Base-by-base conservation (phyloP, 2,329 filamentous ascomycete genomes). In the Trichoderma polysporum region DNA sequence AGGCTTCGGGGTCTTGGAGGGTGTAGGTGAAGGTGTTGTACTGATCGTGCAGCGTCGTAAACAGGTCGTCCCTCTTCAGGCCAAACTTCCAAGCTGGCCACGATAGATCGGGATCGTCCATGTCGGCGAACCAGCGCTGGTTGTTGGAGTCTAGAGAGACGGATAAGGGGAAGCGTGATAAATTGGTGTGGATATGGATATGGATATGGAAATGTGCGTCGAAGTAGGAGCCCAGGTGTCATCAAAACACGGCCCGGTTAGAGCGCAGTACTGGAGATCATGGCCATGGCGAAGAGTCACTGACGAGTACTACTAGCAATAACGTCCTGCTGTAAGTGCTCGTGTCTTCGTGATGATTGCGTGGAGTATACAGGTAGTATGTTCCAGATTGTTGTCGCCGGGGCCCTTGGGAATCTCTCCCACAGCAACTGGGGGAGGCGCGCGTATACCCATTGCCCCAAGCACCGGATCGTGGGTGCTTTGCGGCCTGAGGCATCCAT, bases 41-140 rank as follows among this genome's bases (percentile, higher is more conserved):
- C 74, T 84, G 82, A 70, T 86, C 83, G 72, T 88, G 84, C 13
- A 88, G 82, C 61, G 82, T 85, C 62, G 83, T 84, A 74, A 83
- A 83, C 76, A 88, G 83, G 72, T 87, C 85, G 66, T 83, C 82
- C 74, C 82, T 82, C 80, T 85, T 86, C 82, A 88, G 82, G 73
- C 85, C 85, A 79, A 88, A 88, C 76, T 88, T 88, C 85, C 86
- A 88, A 72, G 83, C 82, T 50, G 86, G 86, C 86, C 86, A 88
- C 71, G 81, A 79, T 74, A 77, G 79, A 70, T 76, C 79, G 35
- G 80, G 81, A 66, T 87, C 85, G 76, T 87, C 85, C 86, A 88
- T 88, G 68, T 72, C 72, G 73, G 73, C 37, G 25, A 22, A 22
- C 45, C 15, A 13, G 45, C 53, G 59, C 39, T 29, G 27, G 10